Conservation (phyloP, 2,329 filamentous ascomycete species). For the Hypoxylon sp. region DNA sequence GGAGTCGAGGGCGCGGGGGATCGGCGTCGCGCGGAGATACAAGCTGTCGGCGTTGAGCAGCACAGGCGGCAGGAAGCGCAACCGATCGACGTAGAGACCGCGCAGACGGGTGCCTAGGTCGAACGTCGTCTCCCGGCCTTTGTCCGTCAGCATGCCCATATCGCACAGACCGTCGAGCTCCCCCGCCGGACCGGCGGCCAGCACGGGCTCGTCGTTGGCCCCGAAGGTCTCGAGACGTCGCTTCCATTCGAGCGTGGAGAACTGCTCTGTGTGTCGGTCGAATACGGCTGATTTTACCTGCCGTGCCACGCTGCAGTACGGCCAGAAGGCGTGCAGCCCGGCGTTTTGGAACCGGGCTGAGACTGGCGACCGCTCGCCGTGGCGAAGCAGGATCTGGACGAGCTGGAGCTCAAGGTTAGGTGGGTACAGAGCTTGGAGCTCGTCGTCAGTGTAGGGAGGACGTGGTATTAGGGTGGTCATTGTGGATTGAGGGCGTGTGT, state of each 20-base stretch:
- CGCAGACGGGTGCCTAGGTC: conserved; percentile 73
- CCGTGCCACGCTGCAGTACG: conserved; percentile 83
- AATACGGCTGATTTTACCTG: conserved; percentile 68
- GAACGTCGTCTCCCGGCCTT: conserved; percentile 75
- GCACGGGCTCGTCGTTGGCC: conserved; percentile 70
- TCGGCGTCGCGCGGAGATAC: conserved; percentile 77
- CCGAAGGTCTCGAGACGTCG: conserved; percentile 87
- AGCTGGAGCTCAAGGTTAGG: conserved; percentile 80
- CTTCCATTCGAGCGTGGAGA: conserved; percentile 65
- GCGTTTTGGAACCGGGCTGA: conserved; percentile 87
- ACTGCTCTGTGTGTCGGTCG: conserved; percentile 50
- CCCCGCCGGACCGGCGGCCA: conserved; percentile 72
- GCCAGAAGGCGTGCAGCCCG: conserved; percentile 77
- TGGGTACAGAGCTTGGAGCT: conserved; percentile 85
- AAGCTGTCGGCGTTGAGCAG: conserved; percentile 65
- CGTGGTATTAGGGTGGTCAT: conserved; percentile 86
- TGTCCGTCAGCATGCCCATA: conserved; percentile 78
- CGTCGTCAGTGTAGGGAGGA: conserved; percentile 78
- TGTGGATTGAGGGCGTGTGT: conserved; percentile 23
- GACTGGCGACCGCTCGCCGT: conserved; percentile 85
- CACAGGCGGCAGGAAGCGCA: conserved; percentile 71
- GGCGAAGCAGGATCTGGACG: conserved; percentile 85
- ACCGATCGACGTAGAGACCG: conserved; percentile 76
- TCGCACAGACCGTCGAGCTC: conserved; percentile 85
- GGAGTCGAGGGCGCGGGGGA: conserved; percentile 79